These are phyloP conservation scores for Leishmania aethiopica DNA, from an alignment of 208 protist species.

Conservation along the genomic window DNA sequence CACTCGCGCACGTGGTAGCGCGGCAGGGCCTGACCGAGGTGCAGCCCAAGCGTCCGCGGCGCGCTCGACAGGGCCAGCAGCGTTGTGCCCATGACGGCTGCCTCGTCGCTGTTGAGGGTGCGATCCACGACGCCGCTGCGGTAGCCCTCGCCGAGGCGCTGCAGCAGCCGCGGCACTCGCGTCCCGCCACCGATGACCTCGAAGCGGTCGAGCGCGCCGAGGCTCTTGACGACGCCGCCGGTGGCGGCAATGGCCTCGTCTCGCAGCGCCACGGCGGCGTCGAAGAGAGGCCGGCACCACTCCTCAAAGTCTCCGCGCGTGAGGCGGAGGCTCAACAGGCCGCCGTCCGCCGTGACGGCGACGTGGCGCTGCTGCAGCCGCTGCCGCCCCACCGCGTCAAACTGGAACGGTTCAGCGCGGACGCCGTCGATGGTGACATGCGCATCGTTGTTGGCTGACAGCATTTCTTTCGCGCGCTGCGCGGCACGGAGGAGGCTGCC, in stretches of 20 bases:
- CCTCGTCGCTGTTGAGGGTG: slow-evolving; percentile 90
- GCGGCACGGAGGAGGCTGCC: slow-evolving; percentile 80
- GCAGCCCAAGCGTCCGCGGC: slow-evolving; percentile 9
- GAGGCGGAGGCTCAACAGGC: slow-evolving; percentile 48
- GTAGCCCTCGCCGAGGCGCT: slow-evolving; percentile 52
- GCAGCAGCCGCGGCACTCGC: slow-evolving; percentile 77
- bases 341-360: slow-evolving; percentile 16
- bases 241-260: slow-evolving; percentile 40
- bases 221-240: slow-evolving; percentile 23
- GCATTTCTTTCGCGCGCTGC: slow-evolving; percentile 78
- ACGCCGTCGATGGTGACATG: slow-evolving; percentile 80
- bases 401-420: slow-evolving; percentile 27
- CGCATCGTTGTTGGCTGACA: slow-evolving; percentile 90
- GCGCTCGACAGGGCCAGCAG: slow-evolving; percentile 46
- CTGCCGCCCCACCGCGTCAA: slow-evolving; percentile 22
- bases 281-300: slow-evolving; percentile 64
- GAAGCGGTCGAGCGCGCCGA: slow-evolving; percentile 40
- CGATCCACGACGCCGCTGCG: slow-evolving; percentile 50
- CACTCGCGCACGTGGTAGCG: slow-evolving; percentile 44
- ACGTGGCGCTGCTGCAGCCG: slow-evolving; percentile 14
- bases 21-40: slow-evolving; percentile 5
- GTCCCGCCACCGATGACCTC: slow-evolving; percentile 85
- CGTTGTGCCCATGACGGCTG: slow-evolving; percentile 67
- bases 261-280: slow-evolving; percentile 26
- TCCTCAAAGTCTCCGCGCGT: slow-evolving; percentile 70